A percentile compares a stretch with the other conserved stretches of the same genome.
Evolutionary conservation across 2,329 filamentous ascomycete genomes (phyloP).

Genomic region (Claviceps citrina): DNA sequence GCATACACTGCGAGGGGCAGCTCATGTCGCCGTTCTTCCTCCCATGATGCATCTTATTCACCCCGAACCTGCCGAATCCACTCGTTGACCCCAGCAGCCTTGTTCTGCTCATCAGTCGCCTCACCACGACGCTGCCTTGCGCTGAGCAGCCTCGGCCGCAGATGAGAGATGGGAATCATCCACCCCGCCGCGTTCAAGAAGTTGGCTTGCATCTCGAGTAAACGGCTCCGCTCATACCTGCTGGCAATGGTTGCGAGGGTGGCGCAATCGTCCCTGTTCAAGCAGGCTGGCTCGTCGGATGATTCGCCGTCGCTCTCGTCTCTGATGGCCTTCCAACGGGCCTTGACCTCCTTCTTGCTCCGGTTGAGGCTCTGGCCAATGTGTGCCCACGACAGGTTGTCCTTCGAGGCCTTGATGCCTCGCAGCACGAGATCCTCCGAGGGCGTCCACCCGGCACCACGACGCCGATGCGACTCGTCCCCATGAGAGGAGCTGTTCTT

Average conservation of each 20-base stretch:
- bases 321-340: slow-evolving; percentile 20
- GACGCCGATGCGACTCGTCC: background rate
- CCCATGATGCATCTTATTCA: too few species aligned
- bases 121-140: background rate
- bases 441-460: slow-evolving; percentile 14
- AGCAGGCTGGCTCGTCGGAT: too few species aligned
- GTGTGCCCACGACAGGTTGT: slow-evolving; percentile 15
- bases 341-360: slow-evolving; percentile 15
- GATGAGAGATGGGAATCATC: slow-evolving; percentile 23
- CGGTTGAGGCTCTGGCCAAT: slow-evolving; percentile 16
- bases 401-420: slow-evolving; percentile 18
- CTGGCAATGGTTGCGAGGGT: slow-evolving; percentile 22
- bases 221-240: slow-evolving; percentile 18
- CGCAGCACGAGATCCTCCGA: slow-evolving; percentile 21
- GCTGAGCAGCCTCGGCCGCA: slow-evolving; percentile 17
- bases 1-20: too few species aligned
- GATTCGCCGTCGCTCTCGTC: slow-evolving; percentile 4
- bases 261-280: slow-evolving; percentile 16
- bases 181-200: slow-evolving; percentile 29
- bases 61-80: too few species aligned
- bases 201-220: slow-evolving; percentile 28
- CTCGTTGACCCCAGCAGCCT: too few species aligned
- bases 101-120: background rate
- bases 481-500: background rate
- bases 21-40: too few species aligned